A percentile compares a stretch with the other conserved stretches of the same genome.
phyloP scores from a whole-genome alignment of 805 yeast species.

The Kazachstania psychrophila region DNA sequence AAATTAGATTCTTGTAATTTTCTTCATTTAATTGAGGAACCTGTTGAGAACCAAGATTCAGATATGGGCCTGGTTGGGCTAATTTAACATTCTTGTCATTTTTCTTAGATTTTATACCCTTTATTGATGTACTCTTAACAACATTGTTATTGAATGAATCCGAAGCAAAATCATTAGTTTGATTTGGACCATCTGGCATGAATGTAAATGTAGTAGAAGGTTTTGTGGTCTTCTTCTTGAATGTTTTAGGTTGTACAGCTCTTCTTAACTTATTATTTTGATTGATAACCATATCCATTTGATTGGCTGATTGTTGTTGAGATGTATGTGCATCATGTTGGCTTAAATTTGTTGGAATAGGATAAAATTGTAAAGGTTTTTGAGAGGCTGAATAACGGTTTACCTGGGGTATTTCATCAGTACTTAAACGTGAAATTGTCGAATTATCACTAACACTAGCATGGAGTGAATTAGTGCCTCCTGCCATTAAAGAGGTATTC shows the following conservation, averaged over 20 bases:
- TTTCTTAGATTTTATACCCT: constrained; percentile 1
- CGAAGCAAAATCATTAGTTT: neutral
- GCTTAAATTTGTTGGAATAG: constrained; percentile 21
- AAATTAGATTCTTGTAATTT: constrained; percentile 22
- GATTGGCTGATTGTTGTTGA: neutral
- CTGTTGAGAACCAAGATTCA: neutral
- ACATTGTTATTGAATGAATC: neutral
- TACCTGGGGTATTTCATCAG: constrained; percentile 14
- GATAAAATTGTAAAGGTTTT: constrained; percentile 28
- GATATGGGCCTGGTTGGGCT: constrained; percentile 32
- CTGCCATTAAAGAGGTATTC: neutral
- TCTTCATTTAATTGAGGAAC: constrained; percentile 5
- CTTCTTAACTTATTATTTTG: neutral
- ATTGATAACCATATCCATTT: neutral
- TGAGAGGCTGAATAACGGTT: constrained; percentile 27
- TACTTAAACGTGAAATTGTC: constrained; percentile 10
- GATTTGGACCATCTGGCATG: constrained; percentile 15
- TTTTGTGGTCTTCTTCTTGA: neutral
- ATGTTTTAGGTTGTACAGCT: neutral
- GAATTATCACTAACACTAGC: constrained; percentile 7
- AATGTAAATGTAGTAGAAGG: constrained; percentile 9
- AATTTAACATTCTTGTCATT: neutral
- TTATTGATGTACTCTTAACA: neutral
- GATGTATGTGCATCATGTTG: neutral
- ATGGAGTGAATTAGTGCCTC: constrained; percentile 1